A percentile compares a stretch with the other conserved stretches of the same genome.
phyloP scores from a whole-genome alignment of 306 rosid species.

The Begonia fuchsioides region DNA sequence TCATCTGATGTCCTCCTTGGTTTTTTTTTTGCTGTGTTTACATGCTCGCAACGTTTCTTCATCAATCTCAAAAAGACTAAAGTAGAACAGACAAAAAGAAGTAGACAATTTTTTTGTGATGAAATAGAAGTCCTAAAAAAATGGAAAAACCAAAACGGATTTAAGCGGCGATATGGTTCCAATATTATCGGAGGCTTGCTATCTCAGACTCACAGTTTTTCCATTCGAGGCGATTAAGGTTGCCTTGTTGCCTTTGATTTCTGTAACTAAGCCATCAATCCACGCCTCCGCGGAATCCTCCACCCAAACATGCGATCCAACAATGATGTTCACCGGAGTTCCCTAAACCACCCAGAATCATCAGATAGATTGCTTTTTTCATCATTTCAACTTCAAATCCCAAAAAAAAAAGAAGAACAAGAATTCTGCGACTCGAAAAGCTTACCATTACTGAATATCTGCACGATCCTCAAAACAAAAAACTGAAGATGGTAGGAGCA shows the following conservation, averaged over 20 bases:
- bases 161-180: constrained; percentile 3
- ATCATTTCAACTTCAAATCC: background rate
- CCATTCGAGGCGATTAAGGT: constrained; percentile 34
- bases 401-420: background rate
- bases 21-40: too few relatives aligned
- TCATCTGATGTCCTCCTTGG: too few relatives aligned
- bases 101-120: background rate
- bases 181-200: constrained; percentile 8
- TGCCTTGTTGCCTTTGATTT: constrained; percentile 39
- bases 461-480: constrained; percentile 28
- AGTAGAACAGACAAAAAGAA: background rate
- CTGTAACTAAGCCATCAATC: constrained; percentile 60
- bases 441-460: constrained; percentile 34
- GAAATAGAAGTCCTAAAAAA: constrained; percentile 1
- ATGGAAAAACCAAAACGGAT: constrained; percentile 1
- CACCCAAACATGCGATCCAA: constrained; percentile 79
- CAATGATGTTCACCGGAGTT: constrained; percentile 73
- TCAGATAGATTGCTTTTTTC: background rate
- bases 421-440: constrained; percentile 1
- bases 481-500: constrained; percentile 11
- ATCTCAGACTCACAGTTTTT: constrained; percentile 48
- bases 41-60: background rate
- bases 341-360: constrained; percentile 40
- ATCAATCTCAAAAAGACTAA: background rate
- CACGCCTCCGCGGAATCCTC: constrained; percentile 64